These are phyloP conservation scores for Cryptococcus wingfieldii DNA, from an alignment of 1,284 basidiomycete species.

Conservation along the genomic window DNA sequence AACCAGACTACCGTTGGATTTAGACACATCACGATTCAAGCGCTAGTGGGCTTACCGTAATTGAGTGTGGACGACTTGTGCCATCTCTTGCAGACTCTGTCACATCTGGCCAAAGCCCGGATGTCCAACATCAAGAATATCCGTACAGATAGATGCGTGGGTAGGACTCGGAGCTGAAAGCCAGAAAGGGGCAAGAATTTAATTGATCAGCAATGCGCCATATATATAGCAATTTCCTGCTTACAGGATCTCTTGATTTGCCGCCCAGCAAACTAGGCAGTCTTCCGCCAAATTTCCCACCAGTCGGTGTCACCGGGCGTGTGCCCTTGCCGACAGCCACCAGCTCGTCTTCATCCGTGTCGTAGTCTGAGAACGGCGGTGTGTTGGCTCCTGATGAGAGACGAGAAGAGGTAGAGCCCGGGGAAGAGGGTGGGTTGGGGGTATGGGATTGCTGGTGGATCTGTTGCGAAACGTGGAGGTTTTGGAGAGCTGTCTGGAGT, in stretches of 20 bases:
- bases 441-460: slow-evolving; percentile 33
- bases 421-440: slow-evolving; percentile 29
- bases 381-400: slow-evolving; percentile 9
- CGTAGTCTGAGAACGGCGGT: slow-evolving; percentile 17
- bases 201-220: neutral
- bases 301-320: slow-evolving; percentile 40
- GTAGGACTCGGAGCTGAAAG: slow-evolving; percentile 59
- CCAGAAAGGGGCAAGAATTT: neutral
- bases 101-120: slow-evolving; percentile 66
- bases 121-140: slow-evolving; percentile 67
- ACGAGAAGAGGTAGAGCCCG: slow-evolving; percentile 6
- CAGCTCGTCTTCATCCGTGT: slow-evolving; percentile 50
- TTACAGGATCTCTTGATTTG: slow-evolving; percentile 39
- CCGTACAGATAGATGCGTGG: slow-evolving; percentile 71
- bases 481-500: slow-evolving; percentile 47
- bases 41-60: slow-evolving; percentile 60
- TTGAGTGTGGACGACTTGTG: slow-evolving; percentile 79
- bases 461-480: slow-evolving; percentile 46
- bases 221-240: slow-evolving; percentile 10
- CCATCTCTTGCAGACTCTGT: slow-evolving; percentile 79
- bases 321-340: slow-evolving; percentile 43
- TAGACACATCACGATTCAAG: neutral
- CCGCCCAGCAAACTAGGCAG: slow-evolving; percentile 17
- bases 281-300: slow-evolving; percentile 22
- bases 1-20: slow-evolving; percentile 69